Evolutionary conservation across 163 green algal species (phyloP).

Genomic region (Scenedesmus sp.): DNA sequence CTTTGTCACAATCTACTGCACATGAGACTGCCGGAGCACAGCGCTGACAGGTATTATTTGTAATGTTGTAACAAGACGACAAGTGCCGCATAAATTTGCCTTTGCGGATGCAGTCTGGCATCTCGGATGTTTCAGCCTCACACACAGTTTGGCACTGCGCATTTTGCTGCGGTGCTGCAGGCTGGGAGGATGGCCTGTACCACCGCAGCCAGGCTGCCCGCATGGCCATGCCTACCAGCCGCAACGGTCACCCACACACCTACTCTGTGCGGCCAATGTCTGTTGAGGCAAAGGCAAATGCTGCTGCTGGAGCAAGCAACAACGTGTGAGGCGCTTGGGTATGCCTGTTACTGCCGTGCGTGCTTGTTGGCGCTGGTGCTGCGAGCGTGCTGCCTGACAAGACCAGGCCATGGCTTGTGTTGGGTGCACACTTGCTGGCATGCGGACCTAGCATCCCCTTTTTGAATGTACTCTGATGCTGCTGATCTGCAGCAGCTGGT

Average conservation of each 20-base stretch:
- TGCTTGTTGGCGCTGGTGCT: not conserved
- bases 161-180: not conserved
- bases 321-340: not conserved
- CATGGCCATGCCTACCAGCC: not conserved
- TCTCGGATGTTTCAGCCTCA: not conserved
- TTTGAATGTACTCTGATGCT: not conserved
- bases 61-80: no score
- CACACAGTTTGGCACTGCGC: not conserved
- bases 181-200: constrained; percentile 34
- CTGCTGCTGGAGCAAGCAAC: not conserved
- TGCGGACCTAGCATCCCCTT: not conserved
- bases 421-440: not conserved
- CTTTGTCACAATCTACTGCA: not conserved
- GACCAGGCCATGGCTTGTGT: not conserved
- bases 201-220: not conserved
- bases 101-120: not conserved
- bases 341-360: not conserved
- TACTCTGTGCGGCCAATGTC: constrained; percentile 36
- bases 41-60: no score
- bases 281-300: not conserved
- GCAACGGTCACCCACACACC: not conserved
- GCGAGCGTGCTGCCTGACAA: not conserved
- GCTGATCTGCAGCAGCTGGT: not conserved
- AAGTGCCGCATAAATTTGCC: no score
- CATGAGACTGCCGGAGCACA: no score